Conservation (phyloP, 23 red algal species). For the Cyanidiococcus yangmingshanensis region DNA sequence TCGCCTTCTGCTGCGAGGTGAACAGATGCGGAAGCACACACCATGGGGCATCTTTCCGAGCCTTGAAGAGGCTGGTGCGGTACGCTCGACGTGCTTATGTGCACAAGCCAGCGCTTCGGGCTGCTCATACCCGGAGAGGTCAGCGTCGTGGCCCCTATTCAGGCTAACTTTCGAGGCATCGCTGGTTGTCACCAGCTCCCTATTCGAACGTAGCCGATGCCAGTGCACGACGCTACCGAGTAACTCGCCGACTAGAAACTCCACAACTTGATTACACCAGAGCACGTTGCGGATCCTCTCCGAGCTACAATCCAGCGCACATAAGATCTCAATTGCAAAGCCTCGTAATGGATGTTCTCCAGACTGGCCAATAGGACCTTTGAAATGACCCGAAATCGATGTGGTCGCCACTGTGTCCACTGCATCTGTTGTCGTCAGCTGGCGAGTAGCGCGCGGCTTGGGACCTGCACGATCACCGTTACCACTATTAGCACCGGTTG, state of each 20-base stretch:
- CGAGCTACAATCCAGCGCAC: conserved; percentile 4
- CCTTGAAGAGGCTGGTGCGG: too few species aligned
- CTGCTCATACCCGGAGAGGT: too few species aligned
- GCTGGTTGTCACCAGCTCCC: neutral
- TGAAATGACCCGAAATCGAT: too few species aligned
- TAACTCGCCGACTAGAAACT: neutral
- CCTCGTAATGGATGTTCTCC: conserved; percentile 6
- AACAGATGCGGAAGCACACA: neutral
- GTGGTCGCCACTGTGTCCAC: neutral
- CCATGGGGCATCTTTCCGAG: too few species aligned
- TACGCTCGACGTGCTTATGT: too few species aligned
- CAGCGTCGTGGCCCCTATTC: too few species aligned
- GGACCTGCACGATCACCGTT: neutral
- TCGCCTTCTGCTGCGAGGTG: conserved; percentile 1
- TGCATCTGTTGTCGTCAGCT: neutral
- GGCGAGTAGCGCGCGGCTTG: too few species aligned
- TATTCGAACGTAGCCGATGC: neutral
- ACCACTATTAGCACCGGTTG: neutral
- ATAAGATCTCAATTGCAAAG: conserved; percentile 9
- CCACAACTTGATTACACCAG: neutral
- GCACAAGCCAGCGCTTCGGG: too few species aligned
- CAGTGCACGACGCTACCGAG: neutral
- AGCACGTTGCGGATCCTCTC: neutral
- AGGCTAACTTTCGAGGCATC: too few species aligned
- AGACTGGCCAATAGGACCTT: too few species aligned